phyloP scores from a whole-genome alignment of 257 asterid genomes.

The Solanum pimpinellifolium region DNA sequence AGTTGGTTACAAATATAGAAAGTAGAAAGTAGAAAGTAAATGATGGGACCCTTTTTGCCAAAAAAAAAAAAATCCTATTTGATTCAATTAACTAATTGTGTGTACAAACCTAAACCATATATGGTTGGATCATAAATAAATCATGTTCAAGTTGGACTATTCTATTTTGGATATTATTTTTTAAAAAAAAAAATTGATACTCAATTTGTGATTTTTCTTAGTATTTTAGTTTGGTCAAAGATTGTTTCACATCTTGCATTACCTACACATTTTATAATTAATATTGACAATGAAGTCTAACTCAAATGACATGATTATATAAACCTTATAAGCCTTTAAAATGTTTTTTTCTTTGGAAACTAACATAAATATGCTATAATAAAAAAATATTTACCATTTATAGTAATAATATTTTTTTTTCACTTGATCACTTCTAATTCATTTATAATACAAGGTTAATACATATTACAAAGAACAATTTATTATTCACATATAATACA shows the following conservation, averaged over 20 bases:
- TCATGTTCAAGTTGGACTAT: background rate
- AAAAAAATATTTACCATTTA: no score
- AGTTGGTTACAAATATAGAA: background rate
- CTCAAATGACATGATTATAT: background rate
- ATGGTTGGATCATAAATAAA: background rate
- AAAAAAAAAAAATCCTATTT: background rate
- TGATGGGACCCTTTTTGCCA: background rate
- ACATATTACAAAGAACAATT: no score
- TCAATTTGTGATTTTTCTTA: background rate
- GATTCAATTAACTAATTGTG: background rate
- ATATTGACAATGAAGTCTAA: background rate
- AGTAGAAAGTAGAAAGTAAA: background rate
- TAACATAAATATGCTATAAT: no score
- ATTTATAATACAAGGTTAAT: no score
- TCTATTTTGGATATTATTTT: background rate
- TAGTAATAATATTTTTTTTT: no score
- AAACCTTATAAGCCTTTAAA: background rate
- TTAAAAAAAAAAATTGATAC: background rate
- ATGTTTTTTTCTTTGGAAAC: no score
- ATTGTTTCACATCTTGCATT: background rate
- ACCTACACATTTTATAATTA: background rate
- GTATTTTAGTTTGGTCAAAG: background rate
- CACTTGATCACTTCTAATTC: no score
- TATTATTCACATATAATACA: no score
- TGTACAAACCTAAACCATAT: background rate